Evolutionary conservation across 495 filamentous ascomycete species (phyloP).

Genomic region (Aspergillus mulundensis): DNA sequence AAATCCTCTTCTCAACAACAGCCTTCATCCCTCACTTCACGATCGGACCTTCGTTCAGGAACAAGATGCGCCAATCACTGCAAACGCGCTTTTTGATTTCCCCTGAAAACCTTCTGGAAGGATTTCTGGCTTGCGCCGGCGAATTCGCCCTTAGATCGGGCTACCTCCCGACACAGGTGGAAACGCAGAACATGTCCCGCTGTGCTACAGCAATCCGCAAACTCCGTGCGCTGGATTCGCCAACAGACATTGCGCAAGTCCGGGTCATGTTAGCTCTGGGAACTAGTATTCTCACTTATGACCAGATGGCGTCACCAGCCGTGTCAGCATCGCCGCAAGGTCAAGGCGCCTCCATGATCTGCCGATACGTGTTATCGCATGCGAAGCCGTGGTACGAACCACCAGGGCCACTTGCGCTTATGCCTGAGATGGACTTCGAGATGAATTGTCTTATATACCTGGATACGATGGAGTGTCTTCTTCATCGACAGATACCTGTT

Average conservation of each 20-base stretch:
- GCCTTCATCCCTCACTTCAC: background rate
- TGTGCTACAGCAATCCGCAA: background rate
- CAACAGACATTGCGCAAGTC: background rate
- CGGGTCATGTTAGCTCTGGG: background rate
- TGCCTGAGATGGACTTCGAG: background rate
- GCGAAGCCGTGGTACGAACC: background rate
- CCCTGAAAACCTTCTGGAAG: background rate
- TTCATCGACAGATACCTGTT: background rate
- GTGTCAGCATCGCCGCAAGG: background rate
- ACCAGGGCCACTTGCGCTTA: background rate
- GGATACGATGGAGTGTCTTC: background rate
- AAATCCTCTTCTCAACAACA: background rate
- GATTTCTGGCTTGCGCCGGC: background rate
- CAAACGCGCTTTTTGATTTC: background rate
- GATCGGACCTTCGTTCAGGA: background rate
- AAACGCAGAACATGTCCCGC: background rate
- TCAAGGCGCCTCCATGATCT: background rate
- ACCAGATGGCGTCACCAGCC: background rate
- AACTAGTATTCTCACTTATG: background rate
- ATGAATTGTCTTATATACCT: background rate
- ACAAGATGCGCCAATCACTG: background rate
- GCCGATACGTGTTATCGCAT: background rate
- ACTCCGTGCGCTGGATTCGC: background rate
- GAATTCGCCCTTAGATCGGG: background rate
- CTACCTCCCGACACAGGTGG: background rate